Conservation (phyloP, 495 filamentous ascomycete species). For the Xylaria cubensis region DNA sequence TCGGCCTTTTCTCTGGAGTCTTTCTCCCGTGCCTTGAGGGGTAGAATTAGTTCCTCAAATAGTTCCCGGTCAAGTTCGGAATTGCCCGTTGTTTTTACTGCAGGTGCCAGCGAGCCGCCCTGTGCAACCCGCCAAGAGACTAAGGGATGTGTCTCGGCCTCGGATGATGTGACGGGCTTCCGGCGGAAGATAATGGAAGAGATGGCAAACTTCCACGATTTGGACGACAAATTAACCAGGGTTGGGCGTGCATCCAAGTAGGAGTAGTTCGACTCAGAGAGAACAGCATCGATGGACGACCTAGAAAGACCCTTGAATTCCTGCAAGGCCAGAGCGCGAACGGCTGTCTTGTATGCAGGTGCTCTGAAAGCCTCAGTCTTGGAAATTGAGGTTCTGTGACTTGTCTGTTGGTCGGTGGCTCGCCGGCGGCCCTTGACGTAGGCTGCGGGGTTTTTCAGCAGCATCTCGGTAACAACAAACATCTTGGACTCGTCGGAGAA, state of each 20-base stretch:
- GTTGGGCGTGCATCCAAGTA: constrained; percentile 80
- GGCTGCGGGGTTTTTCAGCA: constrained; percentile 76
- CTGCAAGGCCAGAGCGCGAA: constrained; percentile 64
- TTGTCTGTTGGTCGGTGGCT: constrained; percentile 46
- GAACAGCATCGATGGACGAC: constrained; percentile 83
- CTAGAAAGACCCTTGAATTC: constrained; percentile 84
- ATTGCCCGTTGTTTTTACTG: constrained; percentile 73
- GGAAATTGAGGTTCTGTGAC: constrained; percentile 54
- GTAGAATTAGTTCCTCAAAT: constrained; percentile 67
- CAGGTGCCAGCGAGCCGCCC: constrained; percentile 57
- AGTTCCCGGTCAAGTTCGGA: constrained; percentile 84
- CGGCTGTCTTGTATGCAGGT: constrained; percentile 73
- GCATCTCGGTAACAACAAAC: constrained; percentile 81
- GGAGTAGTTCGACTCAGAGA: constrained; percentile 89
- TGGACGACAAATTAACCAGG: constrained; percentile 74
- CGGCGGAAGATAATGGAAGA: constrained; percentile 74
- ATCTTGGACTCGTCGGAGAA: constrained; percentile 84
- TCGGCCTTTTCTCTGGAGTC: constrained; percentile 69
- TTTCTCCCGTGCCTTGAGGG: constrained; percentile 61
- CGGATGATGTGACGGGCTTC: constrained; percentile 63
- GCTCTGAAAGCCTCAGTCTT: constrained; percentile 76
- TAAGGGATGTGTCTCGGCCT: constrained; percentile 62
- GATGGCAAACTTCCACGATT: constrained; percentile 86
- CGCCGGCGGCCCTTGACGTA: constrained; percentile 80
- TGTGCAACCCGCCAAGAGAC: constrained; percentile 67